phyloP scores from a whole-genome alignment of 306 rosid genomes.

The Rosa rugosa region DNA sequence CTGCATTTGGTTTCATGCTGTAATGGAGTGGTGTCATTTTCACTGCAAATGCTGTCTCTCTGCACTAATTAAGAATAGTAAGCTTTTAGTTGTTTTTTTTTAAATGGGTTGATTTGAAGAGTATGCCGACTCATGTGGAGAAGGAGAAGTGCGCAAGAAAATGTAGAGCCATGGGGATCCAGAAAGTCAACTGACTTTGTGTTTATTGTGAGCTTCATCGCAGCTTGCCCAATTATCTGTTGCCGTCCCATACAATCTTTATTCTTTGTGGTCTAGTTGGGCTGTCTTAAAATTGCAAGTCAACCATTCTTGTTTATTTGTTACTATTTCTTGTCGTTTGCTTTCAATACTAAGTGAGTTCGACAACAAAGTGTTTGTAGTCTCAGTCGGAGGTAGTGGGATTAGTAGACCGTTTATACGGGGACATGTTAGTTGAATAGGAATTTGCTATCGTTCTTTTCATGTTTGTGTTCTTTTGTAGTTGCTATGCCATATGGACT shows the following conservation, averaged over 20 bases:
- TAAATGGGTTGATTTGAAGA: constrained; percentile 10
- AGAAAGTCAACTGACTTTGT: constrained; percentile 47
- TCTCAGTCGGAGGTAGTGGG: constrained; percentile 6
- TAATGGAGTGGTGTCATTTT: constrained; percentile 19
- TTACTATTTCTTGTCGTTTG: constrained; percentile 11
- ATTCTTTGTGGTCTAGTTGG: constrained; percentile 34
- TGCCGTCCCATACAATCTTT: constrained; percentile 16
- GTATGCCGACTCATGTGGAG: constrained; percentile 24
- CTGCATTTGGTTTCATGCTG: constrained; percentile 20
- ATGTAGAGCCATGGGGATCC: constrained; percentile 25
- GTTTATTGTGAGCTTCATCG: constrained; percentile 31
- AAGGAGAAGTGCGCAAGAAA: constrained; percentile 25
- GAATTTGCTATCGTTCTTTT: constrained; percentile 14
- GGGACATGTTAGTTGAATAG: constrained; percentile 14
- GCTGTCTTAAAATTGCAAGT: constrained; percentile 40
- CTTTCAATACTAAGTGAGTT: constrained; percentile 1
- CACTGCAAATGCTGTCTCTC: constrained; percentile 21
- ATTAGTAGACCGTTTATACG: constrained; percentile 24
- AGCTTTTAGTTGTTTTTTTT: constrained; percentile 12
- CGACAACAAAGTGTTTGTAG: background rate
- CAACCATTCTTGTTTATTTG: constrained; percentile 24
- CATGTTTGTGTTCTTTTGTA: constrained; percentile 17
- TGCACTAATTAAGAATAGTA: constrained; percentile 23
- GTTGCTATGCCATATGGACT: constrained; percentile 22
- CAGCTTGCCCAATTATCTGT: constrained; percentile 24